Conservation (phyloP, 176 grass and related monocot genomes). For the Tuctoria greenei region DNA sequence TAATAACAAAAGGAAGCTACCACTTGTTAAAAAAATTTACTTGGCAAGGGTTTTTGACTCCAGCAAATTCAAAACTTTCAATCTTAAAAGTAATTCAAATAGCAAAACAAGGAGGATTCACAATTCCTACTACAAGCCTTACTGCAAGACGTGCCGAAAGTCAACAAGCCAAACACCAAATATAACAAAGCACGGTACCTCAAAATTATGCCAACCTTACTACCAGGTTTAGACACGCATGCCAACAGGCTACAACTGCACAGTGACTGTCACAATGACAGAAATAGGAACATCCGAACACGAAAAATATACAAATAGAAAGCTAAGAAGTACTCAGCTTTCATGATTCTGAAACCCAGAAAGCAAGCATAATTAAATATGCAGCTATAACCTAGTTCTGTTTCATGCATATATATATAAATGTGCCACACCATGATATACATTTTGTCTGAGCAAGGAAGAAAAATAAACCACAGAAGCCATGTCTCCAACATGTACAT, state of each 20-base stretch:
- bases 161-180: neutral
- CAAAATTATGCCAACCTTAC: neutral
- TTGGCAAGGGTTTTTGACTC: neutral
- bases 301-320: neutral
- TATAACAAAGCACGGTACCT: slow-evolving; percentile 10
- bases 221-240: neutral
- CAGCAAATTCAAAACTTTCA: neutral
- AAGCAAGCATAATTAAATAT: neutral
- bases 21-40: neutral
- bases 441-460: neutral
- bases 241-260: slow-evolving; percentile 3
- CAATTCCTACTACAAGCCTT: slow-evolving; percentile 5
- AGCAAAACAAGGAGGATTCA: neutral
- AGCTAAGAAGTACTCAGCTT: neutral
- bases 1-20: neutral
- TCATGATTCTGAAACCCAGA: neutral
- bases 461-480: neutral
- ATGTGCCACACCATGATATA: neutral
- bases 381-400: neutral
- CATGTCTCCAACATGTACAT: neutral
- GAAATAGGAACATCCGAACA: neutral
- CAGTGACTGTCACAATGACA: neutral
- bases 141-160: neutral
- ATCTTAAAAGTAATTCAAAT: slow-evolving; percentile 5
- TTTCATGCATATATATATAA: neutral